These are phyloP conservation scores for Fusarium sp. DNA, from an alignment of 2,329 filamentous ascomycete species.

Conservation along the genomic window DNA sequence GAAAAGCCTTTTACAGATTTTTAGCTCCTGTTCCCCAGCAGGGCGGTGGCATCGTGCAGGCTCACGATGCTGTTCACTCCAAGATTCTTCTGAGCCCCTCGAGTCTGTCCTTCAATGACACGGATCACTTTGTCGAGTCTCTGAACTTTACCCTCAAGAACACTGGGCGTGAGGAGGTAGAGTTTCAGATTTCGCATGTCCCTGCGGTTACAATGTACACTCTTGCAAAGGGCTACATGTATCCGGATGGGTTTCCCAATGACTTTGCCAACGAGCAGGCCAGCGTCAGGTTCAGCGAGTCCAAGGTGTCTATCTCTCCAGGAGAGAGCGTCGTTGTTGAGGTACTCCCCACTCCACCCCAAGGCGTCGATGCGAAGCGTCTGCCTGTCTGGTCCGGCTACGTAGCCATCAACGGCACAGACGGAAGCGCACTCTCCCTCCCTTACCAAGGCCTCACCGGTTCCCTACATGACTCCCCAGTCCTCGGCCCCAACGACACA, in stretches of 20 bases:
- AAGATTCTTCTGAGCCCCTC: conserved; percentile 65
- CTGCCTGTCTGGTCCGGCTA: conserved; percentile 58
- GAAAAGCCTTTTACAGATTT: conserved; percentile 48
- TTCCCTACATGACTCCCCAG: conserved; percentile 47
- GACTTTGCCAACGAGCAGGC: conserved; percentile 56
- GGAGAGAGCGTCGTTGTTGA: conserved; percentile 58
- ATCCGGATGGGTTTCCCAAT: conserved; percentile 59
- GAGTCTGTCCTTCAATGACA: conserved; percentile 74
- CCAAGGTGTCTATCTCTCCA: conserved; percentile 57
- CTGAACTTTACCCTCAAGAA: conserved; percentile 69
- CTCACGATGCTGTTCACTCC: conserved; percentile 67
- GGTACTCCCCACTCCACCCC: conserved; percentile 59
- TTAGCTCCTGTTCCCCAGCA: conserved; percentile 70
- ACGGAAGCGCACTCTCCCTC: conserved; percentile 52
- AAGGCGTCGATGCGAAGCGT: conserved; percentile 48
- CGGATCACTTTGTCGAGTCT: conserved; percentile 63
- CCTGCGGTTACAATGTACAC: conserved; percentile 67
- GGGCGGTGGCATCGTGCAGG: conserved; percentile 70
- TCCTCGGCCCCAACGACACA: conserved; percentile 39
- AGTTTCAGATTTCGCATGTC: conserved; percentile 64
- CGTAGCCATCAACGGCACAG: conserved; percentile 55
- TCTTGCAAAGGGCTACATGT: conserved; percentile 42
- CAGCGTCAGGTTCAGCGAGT: conserved; percentile 55
- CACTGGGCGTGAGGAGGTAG: conserved; percentile 59
- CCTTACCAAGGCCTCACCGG: conserved; percentile 57